Conservation (phyloP, 2,329 filamentous ascomycete species). For the Leptographium lundbergii region DNA sequence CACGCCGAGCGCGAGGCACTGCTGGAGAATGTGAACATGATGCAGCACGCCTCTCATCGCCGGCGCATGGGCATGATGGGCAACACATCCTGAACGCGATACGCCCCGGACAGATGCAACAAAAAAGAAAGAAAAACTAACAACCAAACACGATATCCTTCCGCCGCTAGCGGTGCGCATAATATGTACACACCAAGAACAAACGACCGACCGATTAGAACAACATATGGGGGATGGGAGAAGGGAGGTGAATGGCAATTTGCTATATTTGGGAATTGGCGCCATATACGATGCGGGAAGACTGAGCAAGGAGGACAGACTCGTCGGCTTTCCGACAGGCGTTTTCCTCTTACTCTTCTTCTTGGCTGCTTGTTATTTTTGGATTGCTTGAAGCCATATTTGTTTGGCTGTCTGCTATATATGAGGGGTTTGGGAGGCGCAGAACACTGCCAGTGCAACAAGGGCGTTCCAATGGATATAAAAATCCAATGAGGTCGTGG, state of each 20-base stretch:
- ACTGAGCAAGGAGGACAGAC: not conserved
- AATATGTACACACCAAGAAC: not conserved
- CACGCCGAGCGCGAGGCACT: slow-evolving; percentile 7
- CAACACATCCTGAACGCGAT: not conserved
- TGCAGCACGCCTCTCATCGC: slow-evolving; percentile 8
- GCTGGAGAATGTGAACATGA: slow-evolving; percentile 5
- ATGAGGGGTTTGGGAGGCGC: not conserved
- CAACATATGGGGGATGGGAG: not conserved
- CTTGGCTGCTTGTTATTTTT: not conserved
- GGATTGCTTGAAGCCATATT: not conserved
- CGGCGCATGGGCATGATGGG: not conserved
- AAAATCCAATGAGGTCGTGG: not conserved
- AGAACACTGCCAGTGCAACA: not conserved
- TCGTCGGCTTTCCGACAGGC: not conserved
- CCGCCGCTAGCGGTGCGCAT: not conserved
- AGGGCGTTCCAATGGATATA: not conserved
- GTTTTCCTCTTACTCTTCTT: not conserved
- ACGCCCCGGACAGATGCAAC: not conserved
- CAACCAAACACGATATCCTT: not conserved
- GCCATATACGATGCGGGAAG: not conserved
- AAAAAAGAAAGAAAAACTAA: not conserved
- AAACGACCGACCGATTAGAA: not conserved
- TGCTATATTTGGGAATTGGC: not conserved
- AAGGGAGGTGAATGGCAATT: not conserved
- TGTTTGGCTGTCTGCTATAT: not conserved